These are phyloP conservation scores for Hypoxylon sp. DNA, from an alignment of 2,329 filamentous ascomycete species.

Conservation along the genomic window DNA sequence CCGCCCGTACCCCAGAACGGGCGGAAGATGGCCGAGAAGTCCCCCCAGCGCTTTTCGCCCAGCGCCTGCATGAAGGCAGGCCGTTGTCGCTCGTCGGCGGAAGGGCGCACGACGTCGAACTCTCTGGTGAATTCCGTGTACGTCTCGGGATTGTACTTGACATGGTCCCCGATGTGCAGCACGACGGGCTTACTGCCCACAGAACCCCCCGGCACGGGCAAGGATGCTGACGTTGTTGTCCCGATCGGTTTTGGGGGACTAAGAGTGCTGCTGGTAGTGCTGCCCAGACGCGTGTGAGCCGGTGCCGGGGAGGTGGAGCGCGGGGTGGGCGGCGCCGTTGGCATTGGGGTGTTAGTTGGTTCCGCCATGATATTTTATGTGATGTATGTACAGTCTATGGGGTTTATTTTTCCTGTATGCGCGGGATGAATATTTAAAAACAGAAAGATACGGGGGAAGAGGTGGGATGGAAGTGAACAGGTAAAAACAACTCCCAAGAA, in stretches of 20 bases:
- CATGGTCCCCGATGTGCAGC: constrained; percentile 80
- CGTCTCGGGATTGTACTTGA: constrained; percentile 65
- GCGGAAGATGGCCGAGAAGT: constrained; percentile 67
- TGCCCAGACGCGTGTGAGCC: constrained; percentile 47
- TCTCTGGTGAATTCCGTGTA: constrained; percentile 60
- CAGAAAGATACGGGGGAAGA: constrained; percentile 6
- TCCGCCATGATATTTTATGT: constrained; percentile 59
- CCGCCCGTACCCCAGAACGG: constrained; percentile 75
- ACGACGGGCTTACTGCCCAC: constrained; percentile 66
- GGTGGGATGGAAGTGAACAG: constrained; percentile 8
- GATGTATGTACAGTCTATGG: constrained; percentile 14
- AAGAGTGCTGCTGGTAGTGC: constrained; percentile 44
- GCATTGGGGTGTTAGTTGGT: constrained; percentile 63
- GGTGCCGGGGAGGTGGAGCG: constrained; percentile 60
- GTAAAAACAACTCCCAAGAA: constrained; percentile 8
- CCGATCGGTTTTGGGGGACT: constrained; percentile 34
- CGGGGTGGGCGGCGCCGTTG: constrained; percentile 60
- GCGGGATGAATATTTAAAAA: neutral
- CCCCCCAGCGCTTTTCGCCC: constrained; percentile 66
- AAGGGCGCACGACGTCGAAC: constrained; percentile 68
- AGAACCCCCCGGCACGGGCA: constrained; percentile 43
- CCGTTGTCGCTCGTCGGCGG: constrained; percentile 65
- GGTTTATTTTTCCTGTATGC: constrained; percentile 6
- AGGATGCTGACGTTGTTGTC: constrained; percentile 28
- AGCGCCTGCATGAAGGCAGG: constrained; percentile 65